Base-by-base conservation (phyloP, 2,329 filamentous ascomycete genomes). In the Saccharata proteae region DNA sequence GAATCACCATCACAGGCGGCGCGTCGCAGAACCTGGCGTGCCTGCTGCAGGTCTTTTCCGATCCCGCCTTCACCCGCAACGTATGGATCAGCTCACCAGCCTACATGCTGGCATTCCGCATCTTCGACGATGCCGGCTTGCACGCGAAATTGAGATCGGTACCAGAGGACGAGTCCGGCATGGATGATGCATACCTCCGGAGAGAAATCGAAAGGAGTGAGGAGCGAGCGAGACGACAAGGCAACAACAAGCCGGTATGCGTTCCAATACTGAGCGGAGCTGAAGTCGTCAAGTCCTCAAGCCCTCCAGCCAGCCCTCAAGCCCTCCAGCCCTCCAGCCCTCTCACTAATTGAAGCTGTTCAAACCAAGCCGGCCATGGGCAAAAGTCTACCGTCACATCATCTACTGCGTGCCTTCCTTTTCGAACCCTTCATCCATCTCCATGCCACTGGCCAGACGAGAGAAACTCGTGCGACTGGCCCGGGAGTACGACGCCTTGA, bases 321-420 rank as follows among this genome's bases (percentile, higher is more conserved):
- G 4, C 21, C 22, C 12, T 11, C 13, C n/a, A 24, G n/a, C 17
- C 25, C 29, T 11, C 6, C 5, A 32, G n/a, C n/a, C n/a, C n/a
- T n/a, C n/a, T 26, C 16, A 30, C 35, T 14, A 19, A 12, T 21
- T 9, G 19, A 40, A 69, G 65, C 62, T 55, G 29, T 56, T 69
- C 44, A 85, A 83, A 49, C 61, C 63, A 2, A 52, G 62, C 1
- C 64, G 69, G 12, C 62, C 71, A 10, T 67, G 71, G 57, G 69
- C 74, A 22, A 93, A 93, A 47, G 70, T 82, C 34, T 96, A 93
- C 59, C 77, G 76, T 33, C 81, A 94, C 49, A 53, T 94, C 43
- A 78, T 98, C 43, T 96, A 96, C 52, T 73, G 74, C 18, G 85
- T 93, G 10, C 83, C 90, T 0, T 84, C 84, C 0, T 92, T 86